These are phyloP conservation scores for Leccinum ochraceum DNA, from an alignment of 768 basidiomycete genomes.

Conservation along the genomic window DNA sequence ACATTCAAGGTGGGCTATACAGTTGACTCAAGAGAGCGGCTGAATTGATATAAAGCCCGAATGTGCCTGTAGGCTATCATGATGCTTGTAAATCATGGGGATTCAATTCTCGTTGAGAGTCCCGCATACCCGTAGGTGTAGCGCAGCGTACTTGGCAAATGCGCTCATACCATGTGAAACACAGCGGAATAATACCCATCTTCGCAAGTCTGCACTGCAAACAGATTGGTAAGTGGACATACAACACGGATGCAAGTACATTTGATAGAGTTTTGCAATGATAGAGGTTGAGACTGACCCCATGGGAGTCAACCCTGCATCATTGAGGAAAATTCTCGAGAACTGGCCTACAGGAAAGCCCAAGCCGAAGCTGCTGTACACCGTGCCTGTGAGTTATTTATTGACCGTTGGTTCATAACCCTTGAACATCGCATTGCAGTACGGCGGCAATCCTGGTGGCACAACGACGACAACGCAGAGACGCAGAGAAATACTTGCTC, in stretches of 20 bases:
- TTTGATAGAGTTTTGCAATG: constrained; percentile 26
- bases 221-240: constrained; percentile 45
- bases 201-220: constrained; percentile 52
- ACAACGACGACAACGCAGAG: constrained; percentile 67
- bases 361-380: constrained; percentile 76
- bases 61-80: constrained; percentile 50
- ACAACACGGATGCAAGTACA: background rate
- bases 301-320: constrained; percentile 58
- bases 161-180: background rate
- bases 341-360: constrained; percentile 66
- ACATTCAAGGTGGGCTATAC: constrained; percentile 63
- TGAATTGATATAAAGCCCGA: background rate
- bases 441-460: constrained; percentile 81
- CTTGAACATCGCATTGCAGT: constrained; percentile 35
- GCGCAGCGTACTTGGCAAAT: background rate
- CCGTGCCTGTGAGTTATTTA: constrained; percentile 51
- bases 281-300: constrained; percentile 73
- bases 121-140: constrained; percentile 60
- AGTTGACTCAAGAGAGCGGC: background rate
- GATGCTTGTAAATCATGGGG: constrained; percentile 69
- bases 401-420: background rate
- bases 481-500: constrained; percentile 59
- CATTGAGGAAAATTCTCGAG: constrained; percentile 59
- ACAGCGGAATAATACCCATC: constrained; percentile 60
- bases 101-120: constrained; percentile 74